These are phyloP conservation scores for Euphrasia arctica DNA, from an alignment of 305 asterid species.

Conservation along the genomic window DNA sequence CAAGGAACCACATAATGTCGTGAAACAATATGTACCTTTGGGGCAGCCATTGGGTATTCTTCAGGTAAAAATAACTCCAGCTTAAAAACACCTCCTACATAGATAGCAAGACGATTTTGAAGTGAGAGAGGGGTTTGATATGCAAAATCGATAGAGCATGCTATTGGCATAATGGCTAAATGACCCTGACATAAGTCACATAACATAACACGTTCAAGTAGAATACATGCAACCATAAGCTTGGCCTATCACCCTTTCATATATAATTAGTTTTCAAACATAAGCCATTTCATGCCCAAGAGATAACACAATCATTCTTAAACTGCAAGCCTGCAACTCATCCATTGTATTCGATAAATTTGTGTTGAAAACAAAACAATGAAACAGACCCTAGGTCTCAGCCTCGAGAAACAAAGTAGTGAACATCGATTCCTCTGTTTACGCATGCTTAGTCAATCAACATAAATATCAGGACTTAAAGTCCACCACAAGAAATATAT, in stretches of 20 bases:
- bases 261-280: too few species aligned
- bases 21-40: constrained; percentile 44
- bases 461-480: not conserved
- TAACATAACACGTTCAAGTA: not conserved
- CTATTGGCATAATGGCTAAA: not conserved
- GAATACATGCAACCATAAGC: not conserved
- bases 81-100: constrained; percentile 74
- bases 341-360: not conserved
- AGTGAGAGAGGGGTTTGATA: not conserved
- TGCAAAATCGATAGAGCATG: not conserved
- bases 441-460: not conserved
- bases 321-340: constrained; percentile 6
- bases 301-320: not conserved
- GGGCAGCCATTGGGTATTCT: constrained; percentile 90
- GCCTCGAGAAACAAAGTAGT: not conserved
- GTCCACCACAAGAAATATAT: not conserved
- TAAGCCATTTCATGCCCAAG: not conserved
- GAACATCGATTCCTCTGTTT: not conserved
- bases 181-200: not conserved
- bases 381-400: not conserved
- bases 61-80: constrained; percentile 77
- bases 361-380: constrained; percentile 1
- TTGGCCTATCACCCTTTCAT: too few species aligned
- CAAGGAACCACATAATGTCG: constrained; percentile 6
- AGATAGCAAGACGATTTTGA: constrained; percentile 15